Evolutionary conservation across 2,329 filamentous ascomycete genomes (phyloP).

Genomic region (Aspergillus fischeri): DNA sequence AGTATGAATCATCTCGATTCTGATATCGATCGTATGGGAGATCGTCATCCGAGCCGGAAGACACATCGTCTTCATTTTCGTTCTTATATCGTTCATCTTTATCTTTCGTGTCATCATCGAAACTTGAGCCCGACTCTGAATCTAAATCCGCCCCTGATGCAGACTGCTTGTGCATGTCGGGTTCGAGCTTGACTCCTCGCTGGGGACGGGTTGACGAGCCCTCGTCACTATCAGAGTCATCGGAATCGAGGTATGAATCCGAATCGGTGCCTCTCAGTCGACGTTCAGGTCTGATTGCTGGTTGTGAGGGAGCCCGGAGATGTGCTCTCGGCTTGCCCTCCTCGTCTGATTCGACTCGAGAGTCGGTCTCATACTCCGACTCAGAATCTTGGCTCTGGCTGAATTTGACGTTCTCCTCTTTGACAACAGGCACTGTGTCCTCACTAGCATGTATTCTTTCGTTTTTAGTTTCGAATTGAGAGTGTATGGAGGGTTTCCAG

Average conservation of each 20-base stretch:
- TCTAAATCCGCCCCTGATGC: neutral
- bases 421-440: neutral
- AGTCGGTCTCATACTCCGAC: neutral
- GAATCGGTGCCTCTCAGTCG: neutral
- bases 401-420: neutral
- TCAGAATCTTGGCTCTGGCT: neutral
- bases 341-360: neutral
- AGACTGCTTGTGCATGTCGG: neutral
- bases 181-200: neutral
- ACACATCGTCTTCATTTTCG: neutral
- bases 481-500: neutral
- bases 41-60: neutral
- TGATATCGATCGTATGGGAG: neutral
- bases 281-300: neutral
- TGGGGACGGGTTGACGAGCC: neutral
- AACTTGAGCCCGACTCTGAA: neutral
- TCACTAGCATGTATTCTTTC: neutral
- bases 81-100: neutral
- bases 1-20: neutral
- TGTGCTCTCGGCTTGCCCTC: neutral
- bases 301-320: neutral
- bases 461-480: neutral
- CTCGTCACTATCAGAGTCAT: neutral
- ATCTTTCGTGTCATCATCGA: neutral
- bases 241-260: neutral